Percentiles rank a stretch among this genome's conserved stretches.
phyloP scores from a whole-genome alignment of 495 filamentous ascomycete species.

The Penicillium argentinense region DNA sequence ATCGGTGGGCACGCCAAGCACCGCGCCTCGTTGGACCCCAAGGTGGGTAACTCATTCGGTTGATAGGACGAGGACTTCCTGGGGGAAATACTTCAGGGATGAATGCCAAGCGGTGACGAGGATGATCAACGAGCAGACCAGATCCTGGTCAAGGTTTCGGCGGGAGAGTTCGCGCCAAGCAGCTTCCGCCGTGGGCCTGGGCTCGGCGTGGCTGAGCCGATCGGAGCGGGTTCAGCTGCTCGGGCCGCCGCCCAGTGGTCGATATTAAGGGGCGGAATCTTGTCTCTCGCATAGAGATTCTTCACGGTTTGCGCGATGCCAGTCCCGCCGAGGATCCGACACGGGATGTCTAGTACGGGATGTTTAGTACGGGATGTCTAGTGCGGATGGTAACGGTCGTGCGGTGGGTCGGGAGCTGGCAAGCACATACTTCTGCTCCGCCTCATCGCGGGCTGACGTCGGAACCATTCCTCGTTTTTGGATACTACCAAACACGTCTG shows the following conservation, averaged over 20 bases:
- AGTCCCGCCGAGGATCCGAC: too few species aligned
- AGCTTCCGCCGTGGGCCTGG: not conserved
- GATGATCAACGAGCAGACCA: slow-evolving; percentile 5
- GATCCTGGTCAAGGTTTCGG: slow-evolving; percentile 1
- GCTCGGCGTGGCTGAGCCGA: not conserved
- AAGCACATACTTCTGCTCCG: not conserved
- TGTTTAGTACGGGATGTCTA: too few species aligned
- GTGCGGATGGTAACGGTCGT: too few species aligned
- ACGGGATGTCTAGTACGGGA: too few species aligned
- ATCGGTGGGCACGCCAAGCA: slow-evolving; percentile 5
- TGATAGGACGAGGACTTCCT: too few species aligned
- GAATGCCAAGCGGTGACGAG: not conserved
- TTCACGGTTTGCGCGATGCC: too few species aligned
- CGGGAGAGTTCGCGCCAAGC: slow-evolving; percentile 5
- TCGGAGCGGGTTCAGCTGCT: too few species aligned
- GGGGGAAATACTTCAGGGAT: not conserved
- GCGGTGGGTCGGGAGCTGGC: too few species aligned
- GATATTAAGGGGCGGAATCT: too few species aligned
- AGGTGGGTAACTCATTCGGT: not conserved
- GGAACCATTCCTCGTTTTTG: not conserved
- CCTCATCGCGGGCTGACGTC: not conserved
- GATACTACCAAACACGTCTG: not conserved
- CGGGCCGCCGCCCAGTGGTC: too few species aligned
- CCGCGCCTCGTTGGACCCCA: slow-evolving; percentile 1
- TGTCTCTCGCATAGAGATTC: too few species aligned